A percentile compares a stretch with the other conserved stretches of the same genome.
These are phyloP conservation scores for Poterioochromonas sp. DNA, from an alignment of 352 stramenopile genomes.

Conservation along the genomic window DNA sequence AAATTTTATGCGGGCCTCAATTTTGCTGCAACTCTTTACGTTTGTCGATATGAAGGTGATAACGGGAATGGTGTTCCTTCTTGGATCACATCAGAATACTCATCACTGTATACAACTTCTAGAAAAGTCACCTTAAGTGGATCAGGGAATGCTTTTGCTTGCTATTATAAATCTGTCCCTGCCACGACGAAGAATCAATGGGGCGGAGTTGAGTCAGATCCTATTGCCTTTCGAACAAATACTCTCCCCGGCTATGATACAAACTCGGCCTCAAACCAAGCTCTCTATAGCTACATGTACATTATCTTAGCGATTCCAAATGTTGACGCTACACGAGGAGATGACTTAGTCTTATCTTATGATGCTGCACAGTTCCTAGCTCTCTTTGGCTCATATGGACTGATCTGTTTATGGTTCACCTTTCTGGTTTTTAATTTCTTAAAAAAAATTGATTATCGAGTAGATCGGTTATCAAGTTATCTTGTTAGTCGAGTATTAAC, in stretches of 20 bases:
- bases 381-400: not conserved
- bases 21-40: constrained; percentile 23
- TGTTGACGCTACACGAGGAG: not conserved
- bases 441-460: constrained; percentile 23
- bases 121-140: not conserved
- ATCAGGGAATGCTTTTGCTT: not conserved
- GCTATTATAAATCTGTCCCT: not conserved
- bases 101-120: not conserved
- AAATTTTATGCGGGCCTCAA: constrained; percentile 19
- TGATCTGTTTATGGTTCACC: not conserved
- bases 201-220: not conserved
- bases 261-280: not conserved
- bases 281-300: constrained; percentile 26
- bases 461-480: constrained; percentile 17
- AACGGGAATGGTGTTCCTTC: not conserved
- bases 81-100: constrained; percentile 12
- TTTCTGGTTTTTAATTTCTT: constrained; percentile 2
- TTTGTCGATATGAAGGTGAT: constrained; percentile 3
- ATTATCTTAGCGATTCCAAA: constrained; percentile 22
- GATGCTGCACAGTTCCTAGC: constrained; percentile 4
- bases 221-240: constrained; percentile 16
- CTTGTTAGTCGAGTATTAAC: constrained; percentile 14
- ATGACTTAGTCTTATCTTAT: not conserved
- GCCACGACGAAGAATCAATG: constrained; percentile 21
- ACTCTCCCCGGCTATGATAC: constrained; percentile 8